Percentiles rank a stretch among this genome's conserved stretches.
Evolutionary conservation across 2,329 filamentous ascomycete genomes (phyloP).

Genomic region (Fusarium torulosum): DNA sequence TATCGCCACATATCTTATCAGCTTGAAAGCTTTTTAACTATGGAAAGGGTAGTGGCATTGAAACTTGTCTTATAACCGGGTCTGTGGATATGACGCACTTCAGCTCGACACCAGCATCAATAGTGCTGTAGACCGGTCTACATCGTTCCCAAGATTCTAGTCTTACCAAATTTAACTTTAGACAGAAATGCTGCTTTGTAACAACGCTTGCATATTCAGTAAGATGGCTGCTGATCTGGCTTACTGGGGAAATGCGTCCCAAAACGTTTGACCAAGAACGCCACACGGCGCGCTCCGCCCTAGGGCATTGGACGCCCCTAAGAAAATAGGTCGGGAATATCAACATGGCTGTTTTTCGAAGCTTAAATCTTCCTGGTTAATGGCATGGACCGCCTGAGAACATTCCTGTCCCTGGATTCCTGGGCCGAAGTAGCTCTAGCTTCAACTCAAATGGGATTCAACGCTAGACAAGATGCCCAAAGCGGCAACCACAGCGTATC

Average conservation of each 20-base stretch:
- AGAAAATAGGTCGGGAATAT: not conserved
- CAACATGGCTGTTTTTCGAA: not conserved
- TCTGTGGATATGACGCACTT: too few relatives aligned
- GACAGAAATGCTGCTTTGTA: not conserved
- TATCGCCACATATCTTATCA: too few relatives aligned
- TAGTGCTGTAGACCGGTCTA: too few relatives aligned
- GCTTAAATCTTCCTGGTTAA: not conserved
- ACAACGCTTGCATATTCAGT: not conserved
- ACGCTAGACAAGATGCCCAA: not conserved
- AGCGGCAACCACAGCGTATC: not conserved
- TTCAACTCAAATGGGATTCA: not conserved
- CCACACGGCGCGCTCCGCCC: not conserved
- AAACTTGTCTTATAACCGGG: too few relatives aligned
- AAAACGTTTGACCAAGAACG: not conserved
- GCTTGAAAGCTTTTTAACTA: too few relatives aligned
- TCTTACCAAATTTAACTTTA: not conserved
- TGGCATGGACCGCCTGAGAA: not conserved
- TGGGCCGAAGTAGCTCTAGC: not conserved
- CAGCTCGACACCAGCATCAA: too few relatives aligned
- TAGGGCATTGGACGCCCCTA: not conserved
- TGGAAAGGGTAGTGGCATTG: too few relatives aligned
- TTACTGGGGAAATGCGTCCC: not conserved
- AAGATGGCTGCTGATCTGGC: too few relatives aligned
- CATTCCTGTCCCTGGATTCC: not conserved
- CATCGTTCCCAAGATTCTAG: too few relatives aligned